Conservation (phyloP, 1,139 yeast species). For the Nadsonia starkeyi-henricii region DNA sequence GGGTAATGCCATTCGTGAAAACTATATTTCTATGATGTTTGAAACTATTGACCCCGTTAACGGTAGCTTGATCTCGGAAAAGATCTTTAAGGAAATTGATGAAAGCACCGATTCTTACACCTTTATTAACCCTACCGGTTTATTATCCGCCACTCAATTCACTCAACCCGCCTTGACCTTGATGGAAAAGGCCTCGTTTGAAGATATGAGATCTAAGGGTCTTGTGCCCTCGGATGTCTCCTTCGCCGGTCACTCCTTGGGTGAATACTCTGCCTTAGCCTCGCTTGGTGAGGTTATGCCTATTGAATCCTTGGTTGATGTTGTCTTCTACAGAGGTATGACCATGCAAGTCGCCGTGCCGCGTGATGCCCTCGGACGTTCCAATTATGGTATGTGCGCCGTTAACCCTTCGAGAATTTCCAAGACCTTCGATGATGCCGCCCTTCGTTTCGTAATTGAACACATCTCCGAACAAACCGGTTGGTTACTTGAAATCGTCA, state of each 20-base stretch:
- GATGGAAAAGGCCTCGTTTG: conserved; percentile 98
- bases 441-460: conserved; percentile 87
- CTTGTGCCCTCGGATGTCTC: conserved; percentile 85
- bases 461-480: conserved; percentile 69
- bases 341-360: conserved; percentile 99
- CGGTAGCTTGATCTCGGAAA: conserved; percentile 78
- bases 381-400: conserved; percentile 98
- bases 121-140: conserved; percentile 86
- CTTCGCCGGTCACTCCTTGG: conserved; percentile 98
- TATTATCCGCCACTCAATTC: conserved; percentile 94
- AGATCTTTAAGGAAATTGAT: conserved; percentile 85
- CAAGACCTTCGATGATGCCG: conserved; percentile 80
- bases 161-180: conserved; percentile 98
- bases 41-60: conserved; percentile 84
- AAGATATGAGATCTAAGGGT: conserved; percentile 93
- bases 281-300: conserved; percentile 98
- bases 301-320: conserved; percentile 92
- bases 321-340: conserved; percentile 99
- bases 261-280: conserved; percentile 96
- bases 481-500: conserved; percentile 96
- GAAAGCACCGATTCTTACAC: conserved; percentile 73
- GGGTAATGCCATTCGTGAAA: conserved; percentile 89
- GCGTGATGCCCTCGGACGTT: conserved; percentile 86
- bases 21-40: conserved; percentile 93
- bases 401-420: conserved; percentile 92